Evolutionary conservation across 306 rosid genomes (phyloP), one percentile per base, ranked within the genome.

Genomic region (Vigna reflexopilosa): DNA sequence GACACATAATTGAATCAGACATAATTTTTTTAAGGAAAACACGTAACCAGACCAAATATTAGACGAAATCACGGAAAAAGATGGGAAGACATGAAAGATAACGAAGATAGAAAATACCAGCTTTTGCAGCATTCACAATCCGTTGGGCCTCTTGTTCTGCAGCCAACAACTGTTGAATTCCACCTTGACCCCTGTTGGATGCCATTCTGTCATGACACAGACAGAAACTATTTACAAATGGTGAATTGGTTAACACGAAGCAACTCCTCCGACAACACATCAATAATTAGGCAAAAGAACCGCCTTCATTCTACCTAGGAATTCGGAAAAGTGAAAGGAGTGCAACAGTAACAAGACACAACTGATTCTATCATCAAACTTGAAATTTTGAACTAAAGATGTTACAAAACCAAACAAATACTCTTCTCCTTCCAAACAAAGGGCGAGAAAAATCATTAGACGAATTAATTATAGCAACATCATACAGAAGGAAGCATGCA

Each of bases 131-230:
- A 87, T 89, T 93, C 61, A 93, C 96, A 48, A 96, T 96, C 82
- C 91, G 91, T 72, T 96, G 99, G 47, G 98, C 99, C 75, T 93
- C 99, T 87, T 93, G 98, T 62, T 96, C 99, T 16, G 97, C 98
- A 80, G 96, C 92, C 76, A 96, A 89, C 93, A 96, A 81, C 77
- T 96, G 99, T 40, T 96, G 99, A 83, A 96, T 96, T 78, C 99
- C 94, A 80, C 98, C 98, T 86, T 90, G 98, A 83, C 90, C 84
- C 81, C 98, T 90, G 26, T 50, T 88, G 62, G 96, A 81, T 70
- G 98, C 94, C 99, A 93, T 96, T 70, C 82, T 88, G 85, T 36
- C 42, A 85, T 80, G 65, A 86, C 54, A 83, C 47, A 64, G 7
- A 15, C 19, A 19, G 26, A 26, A 26, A 81, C 57, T 22, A 42